Evolutionary conservation across 345 rosid species (phyloP).

Genomic region (Schrenkiella parvula): DNA sequence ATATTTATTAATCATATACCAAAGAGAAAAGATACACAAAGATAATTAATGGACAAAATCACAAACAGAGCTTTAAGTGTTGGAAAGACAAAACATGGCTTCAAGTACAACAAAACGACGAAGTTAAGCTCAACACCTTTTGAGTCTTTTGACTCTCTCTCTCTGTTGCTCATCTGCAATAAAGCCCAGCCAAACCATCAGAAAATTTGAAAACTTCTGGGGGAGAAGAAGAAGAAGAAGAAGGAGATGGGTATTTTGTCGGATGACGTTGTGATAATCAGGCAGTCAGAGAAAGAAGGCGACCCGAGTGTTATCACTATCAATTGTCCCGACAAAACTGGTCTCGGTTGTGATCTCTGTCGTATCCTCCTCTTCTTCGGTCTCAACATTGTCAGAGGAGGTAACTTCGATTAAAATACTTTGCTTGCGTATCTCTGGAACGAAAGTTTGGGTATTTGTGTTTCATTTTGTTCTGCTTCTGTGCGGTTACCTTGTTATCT

Average conservation of each 20-base stretch:
- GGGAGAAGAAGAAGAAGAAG: slow-evolving; percentile 5
- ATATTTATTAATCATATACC: too few relatives aligned
- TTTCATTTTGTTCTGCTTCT: not conserved
- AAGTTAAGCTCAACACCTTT: slow-evolving; percentile 10
- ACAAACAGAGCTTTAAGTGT: not conserved
- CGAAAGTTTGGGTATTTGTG: not conserved
- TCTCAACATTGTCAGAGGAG: slow-evolving; percentile 81
- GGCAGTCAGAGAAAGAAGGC: slow-evolving; percentile 67
- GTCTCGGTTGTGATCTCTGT: slow-evolving; percentile 88
- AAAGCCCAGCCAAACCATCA: not conserved
- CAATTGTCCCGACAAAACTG: slow-evolving; percentile 98
- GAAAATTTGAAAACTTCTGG: not conserved
- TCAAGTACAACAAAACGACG: slow-evolving; percentile 13
- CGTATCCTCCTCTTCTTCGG: slow-evolving; percentile 95
- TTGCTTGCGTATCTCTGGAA: not conserved
- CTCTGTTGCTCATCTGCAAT: not conserved
- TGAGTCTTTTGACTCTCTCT: slow-evolving; percentile 18
- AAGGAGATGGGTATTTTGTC: slow-evolving; percentile 62
- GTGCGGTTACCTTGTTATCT: not conserved
- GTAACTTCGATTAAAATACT: slow-evolving; percentile 32
- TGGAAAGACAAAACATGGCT: slow-evolving; percentile 6
- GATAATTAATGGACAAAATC: not conserved
- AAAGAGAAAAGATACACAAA: not conserved
- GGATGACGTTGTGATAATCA: slow-evolving; percentile 84
- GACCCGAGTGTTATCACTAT: slow-evolving; percentile 70